A percentile compares a stretch with the other conserved stretches of the same genome.
These are phyloP conservation scores for Tetrapyrgos nigripes DNA, from an alignment of 1,284 basidiomycete species.

Conservation along the genomic window DNA sequence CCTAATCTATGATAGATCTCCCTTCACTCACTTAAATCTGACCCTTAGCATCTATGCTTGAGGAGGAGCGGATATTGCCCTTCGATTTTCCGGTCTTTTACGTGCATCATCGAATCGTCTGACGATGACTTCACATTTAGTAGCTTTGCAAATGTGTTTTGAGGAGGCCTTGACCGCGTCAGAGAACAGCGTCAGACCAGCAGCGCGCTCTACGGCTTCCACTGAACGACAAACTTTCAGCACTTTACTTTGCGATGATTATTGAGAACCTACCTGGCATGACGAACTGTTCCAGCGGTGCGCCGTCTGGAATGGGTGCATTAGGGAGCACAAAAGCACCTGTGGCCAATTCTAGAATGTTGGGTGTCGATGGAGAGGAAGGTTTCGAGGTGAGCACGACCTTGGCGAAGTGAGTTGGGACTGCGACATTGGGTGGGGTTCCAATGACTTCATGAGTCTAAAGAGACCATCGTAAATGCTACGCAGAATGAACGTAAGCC, in stretches of 20 bases:
- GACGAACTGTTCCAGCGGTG: constrained; percentile 80
- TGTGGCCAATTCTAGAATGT: constrained; percentile 77
- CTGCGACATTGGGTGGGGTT: constrained; percentile 86
- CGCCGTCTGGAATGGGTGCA: constrained; percentile 84
- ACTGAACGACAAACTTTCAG: constrained; percentile 50
- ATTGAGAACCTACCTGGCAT: constrained; percentile 67
- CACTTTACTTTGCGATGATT: constrained; percentile 3
- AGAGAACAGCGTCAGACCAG: constrained; percentile 91
- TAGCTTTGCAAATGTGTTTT: constrained; percentile 87
- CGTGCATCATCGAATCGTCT: constrained; percentile 89
- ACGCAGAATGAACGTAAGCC: constrained; percentile 6
- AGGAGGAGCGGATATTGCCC: constrained; percentile 59
- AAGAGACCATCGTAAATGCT: neutral
- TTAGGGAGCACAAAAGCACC: constrained; percentile 97
- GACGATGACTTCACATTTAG: constrained; percentile 86
- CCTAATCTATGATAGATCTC: neutral
- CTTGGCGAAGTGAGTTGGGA: constrained; percentile 99
- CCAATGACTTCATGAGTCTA: constrained; percentile 96
- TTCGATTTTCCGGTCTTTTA: constrained; percentile 65
- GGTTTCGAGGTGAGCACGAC: constrained; percentile 86
- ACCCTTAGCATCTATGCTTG: constrained; percentile 4
- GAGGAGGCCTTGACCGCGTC: constrained; percentile 81
- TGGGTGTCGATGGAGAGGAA: constrained; percentile 73
- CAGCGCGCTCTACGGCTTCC: constrained; percentile 90
- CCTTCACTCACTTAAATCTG: neutral